Percentiles rank a stretch among this genome's conserved stretches.
Evolutionary conservation across 2,329 filamentous ascomycete species (phyloP).

Genomic region (Pseudocercospora macadamiae): DNA sequence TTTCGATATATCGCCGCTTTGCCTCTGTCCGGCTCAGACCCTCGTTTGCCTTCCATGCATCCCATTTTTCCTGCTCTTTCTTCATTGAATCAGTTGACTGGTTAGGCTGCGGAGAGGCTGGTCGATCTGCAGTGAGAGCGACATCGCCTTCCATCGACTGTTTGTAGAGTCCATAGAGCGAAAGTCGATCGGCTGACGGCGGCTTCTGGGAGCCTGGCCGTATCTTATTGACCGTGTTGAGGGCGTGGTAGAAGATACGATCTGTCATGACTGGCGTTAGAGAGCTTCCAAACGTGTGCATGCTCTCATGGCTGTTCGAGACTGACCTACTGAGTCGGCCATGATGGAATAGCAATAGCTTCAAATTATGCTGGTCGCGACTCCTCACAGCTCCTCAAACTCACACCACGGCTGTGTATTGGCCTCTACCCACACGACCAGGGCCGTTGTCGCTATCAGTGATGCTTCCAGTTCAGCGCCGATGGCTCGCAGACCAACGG

Average conservation of each 20-base stretch:
- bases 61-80: slow-evolving; percentile 58
- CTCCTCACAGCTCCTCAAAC: slow-evolving; percentile 1
- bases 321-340: slow-evolving; percentile 39
- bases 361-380: neutral
- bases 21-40: slow-evolving; percentile 86
- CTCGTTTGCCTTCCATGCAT: slow-evolving; percentile 90
- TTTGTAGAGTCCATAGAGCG: slow-evolving; percentile 97
- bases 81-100: slow-evolving; percentile 27
- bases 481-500: neutral
- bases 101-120: slow-evolving; percentile 43
- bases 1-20: slow-evolving; percentile 91
- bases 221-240: slow-evolving; percentile 98
- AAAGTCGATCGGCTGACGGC: slow-evolving; percentile 79
- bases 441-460: neutral
- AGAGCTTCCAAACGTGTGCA: neutral
- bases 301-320: too few species aligned
- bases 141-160: slow-evolving; percentile 99
- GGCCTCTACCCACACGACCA: neutral
- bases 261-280: slow-evolving; percentile 57
- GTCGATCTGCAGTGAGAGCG: slow-evolving; percentile 87
- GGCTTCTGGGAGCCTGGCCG: slow-evolving; percentile 90
- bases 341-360: slow-evolving; percentile 18
- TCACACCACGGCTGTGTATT: slow-evolving; percentile 4
- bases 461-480: neutral
- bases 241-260: slow-evolving; percentile 96